Evolutionary conservation across 225 moss, liverwort and hornwort genomes (phyloP).

Genomic region (Asterella californica): DNA sequence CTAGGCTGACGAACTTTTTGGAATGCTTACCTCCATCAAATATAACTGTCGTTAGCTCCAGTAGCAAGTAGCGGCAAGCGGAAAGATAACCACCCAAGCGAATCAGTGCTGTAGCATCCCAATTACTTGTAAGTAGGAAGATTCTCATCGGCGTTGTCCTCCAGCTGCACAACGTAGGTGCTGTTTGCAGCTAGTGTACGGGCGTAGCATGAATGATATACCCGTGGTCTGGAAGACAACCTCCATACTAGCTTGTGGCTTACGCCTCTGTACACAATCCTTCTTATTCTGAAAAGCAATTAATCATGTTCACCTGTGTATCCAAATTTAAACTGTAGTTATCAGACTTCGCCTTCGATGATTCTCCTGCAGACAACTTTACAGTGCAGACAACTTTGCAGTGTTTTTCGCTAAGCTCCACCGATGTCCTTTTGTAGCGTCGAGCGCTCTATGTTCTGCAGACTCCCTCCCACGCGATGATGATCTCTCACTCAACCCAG

Average conservation of each 20-base stretch:
- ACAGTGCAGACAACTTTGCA: no score
- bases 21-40: not conserved
- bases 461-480: no score
- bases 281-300: not conserved
- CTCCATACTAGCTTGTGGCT: not conserved
- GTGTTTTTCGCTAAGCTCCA: no score
- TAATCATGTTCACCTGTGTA: not conserved
- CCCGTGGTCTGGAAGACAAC: no score
- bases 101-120: not conserved
- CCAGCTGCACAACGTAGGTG: no score
- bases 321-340: not conserved
- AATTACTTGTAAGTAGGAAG: not conserved
- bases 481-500: not conserved
- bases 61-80: not conserved
- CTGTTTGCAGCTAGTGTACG: no score
- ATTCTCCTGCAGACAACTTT: not conserved
- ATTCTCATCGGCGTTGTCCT: not conserved
- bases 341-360: not conserved
- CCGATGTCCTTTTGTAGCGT: no score
- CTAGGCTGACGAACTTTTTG: not conserved
- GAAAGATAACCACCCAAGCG: not conserved
- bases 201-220: no score
- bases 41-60: no score
- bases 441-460: no score
- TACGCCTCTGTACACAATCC: not conserved